Base-by-base conservation (phyloP, 2,329 filamentous ascomycete genomes). In the Sphaerulina vaccinii region DNA sequence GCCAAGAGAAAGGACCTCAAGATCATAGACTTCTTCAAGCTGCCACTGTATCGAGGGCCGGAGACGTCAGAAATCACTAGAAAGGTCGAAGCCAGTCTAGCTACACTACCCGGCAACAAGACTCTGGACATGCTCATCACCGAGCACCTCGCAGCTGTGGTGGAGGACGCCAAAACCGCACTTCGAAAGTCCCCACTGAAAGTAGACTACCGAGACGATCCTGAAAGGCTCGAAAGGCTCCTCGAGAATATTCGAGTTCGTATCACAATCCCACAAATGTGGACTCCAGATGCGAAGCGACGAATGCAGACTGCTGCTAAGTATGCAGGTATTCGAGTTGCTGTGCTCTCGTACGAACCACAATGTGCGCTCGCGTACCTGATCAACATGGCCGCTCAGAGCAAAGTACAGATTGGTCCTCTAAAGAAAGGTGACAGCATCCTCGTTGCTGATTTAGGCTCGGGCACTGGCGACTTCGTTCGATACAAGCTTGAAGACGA, bases 251-350 rank as follows among this genome's bases (percentile, higher is more conserved):
- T 45, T n/a, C 44, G 24, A 5, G 29, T 51, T 1, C 41, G 49
- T 5, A 41, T 57, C 22, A 59, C 48, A 11, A 44, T 55, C 1
- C 57, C 57, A 2, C 39, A 59, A 9, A 54, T 55, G 37, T 57
- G 49, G 54, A 39, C 44, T 6, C 44, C 50, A 0, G 50, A 52
- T 11, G 52, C 52, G 2, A 42, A 46, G 13, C 16, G 41, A 1
- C 29, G 39, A 2, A 58, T 60, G 55, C 56, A 58, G 16, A 7
- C 29, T 1, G 56, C 58, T 3, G 54, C 56, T 2, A 51, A 54
- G 18, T 22, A 21, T 1, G 51, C 58, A 22, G 56, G 56, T 3
- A 5, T 56, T 7, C 3, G 16, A 1, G 15, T 57, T 2, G 49
- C 47, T 3, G 37, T 49, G 2, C 49, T 60, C 2, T 48, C 51